A percentile compares a stretch with the other conserved stretches of the same genome.
phyloP scores from a whole-genome alignment of 148 eudicot species.

The Camellia lanceoleosa region DNA sequence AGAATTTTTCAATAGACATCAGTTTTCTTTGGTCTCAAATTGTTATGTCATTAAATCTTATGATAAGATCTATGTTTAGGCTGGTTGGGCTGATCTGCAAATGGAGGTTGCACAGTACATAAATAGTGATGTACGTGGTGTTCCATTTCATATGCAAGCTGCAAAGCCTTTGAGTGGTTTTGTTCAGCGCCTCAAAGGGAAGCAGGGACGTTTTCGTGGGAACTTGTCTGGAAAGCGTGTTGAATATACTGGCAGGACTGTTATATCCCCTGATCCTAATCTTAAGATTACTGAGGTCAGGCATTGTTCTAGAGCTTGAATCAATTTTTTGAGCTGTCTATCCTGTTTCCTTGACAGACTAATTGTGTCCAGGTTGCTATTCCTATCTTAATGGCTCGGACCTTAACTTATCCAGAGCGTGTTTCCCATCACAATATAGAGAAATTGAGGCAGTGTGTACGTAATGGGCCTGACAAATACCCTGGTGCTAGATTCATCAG shows the following conservation, averaged over 20 bases:
- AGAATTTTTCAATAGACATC: slow-evolving; percentile 6
- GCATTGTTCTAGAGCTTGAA: background rate
- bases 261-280: slow-evolving; percentile 98
- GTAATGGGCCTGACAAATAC: slow-evolving; percentile 82
- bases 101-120: slow-evolving; percentile 81
- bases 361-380: slow-evolving; percentile 71
- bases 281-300: slow-evolving; percentile 91
- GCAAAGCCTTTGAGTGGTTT: slow-evolving; percentile 66
- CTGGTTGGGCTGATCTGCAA: slow-evolving; percentile 75
- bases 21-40: background rate
- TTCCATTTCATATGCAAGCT: slow-evolving; percentile 28
- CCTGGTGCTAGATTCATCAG: slow-evolving; percentile 84
- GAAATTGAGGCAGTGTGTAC: slow-evolving; percentile 87
- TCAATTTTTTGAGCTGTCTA: background rate
- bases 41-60: slow-evolving; percentile 1
- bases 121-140: slow-evolving; percentile 81
- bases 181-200: slow-evolving; percentile 95
- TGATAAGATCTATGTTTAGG: slow-evolving; percentile 33
- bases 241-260: slow-evolving; percentile 95
- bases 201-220: slow-evolving; percentile 93
- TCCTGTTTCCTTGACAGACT: slow-evolving; percentile 5
- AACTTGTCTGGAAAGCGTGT: slow-evolving; percentile 98
- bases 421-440: slow-evolving; percentile 87
- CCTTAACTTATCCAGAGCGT: slow-evolving; percentile 83
- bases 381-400: slow-evolving; percentile 80